Evolutionary conservation across 257 asterid genomes (phyloP).

Genomic region (Striga asiatica): DNA sequence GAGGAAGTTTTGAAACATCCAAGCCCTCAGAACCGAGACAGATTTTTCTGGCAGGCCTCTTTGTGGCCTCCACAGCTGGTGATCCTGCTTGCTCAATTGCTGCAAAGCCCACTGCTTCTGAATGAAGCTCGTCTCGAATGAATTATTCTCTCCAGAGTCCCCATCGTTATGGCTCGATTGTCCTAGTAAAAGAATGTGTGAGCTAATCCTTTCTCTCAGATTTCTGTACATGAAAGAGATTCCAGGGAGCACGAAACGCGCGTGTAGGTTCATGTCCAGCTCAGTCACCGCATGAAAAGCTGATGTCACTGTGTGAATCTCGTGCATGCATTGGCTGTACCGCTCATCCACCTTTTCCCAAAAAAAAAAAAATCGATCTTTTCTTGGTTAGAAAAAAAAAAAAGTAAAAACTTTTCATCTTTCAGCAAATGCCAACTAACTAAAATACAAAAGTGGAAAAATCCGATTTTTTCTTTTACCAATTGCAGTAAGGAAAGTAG

Average conservation of each 20-base stretch:
- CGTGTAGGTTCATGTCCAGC: slow-evolving; percentile 55
- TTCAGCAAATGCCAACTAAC: no score
- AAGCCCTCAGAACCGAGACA: slow-evolving; percentile 76
- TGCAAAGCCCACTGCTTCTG: slow-evolving; percentile 85
- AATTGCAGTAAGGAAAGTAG: slow-evolving; percentile 48
- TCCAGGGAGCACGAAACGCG: slow-evolving; percentile 56
- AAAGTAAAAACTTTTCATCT: no score
- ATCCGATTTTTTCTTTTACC: no score
- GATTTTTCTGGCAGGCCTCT: slow-evolving; percentile 90
- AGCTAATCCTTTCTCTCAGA: slow-evolving; percentile 64
- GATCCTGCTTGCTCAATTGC: slow-evolving; percentile 63
- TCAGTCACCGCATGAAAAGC: slow-evolving; percentile 77
- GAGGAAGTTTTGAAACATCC: slow-evolving; percentile 94
- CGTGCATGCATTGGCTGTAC: slow-evolving; percentile 66
- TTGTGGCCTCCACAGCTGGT: slow-evolving; percentile 82
- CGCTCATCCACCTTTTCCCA: slow-evolving; percentile 82
- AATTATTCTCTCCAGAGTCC: slow-evolving; percentile 25
- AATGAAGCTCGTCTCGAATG: slow-evolving; percentile 41
- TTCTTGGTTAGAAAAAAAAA: no score
- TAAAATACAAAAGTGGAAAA: no score
- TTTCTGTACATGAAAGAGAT: slow-evolving; percentile 56
- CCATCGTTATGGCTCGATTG: slow-evolving; percentile 6
- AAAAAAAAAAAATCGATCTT: no score
- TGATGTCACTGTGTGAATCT: slow-evolving; percentile 61
- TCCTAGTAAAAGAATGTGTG: slow-evolving; percentile 52